Conservation (phyloP, 805 yeast species). For the Kodamaea hsintzibuensis region DNA sequence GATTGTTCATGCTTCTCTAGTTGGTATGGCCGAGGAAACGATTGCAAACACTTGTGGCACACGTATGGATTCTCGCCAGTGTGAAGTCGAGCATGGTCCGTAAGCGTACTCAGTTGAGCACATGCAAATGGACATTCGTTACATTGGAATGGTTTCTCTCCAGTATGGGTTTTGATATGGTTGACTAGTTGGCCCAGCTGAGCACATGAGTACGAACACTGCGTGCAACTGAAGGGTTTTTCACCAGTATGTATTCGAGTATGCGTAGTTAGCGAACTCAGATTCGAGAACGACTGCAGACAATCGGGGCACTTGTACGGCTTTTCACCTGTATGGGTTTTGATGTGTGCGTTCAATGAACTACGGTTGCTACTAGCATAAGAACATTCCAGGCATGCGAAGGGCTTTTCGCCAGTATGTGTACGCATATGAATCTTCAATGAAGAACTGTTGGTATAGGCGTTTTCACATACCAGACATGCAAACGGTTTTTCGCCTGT, state of each 20-base stretch:
- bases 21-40: constrained; percentile 3
- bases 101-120: constrained; percentile 35
- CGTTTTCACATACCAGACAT: constrained; percentile 73
- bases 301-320: constrained; percentile 19
- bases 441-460: neutral
- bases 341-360: constrained; percentile 18
- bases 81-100: neutral
- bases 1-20: neutral
- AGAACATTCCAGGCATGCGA: constrained; percentile 1
- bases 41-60: neutral
- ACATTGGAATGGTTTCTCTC: constrained; percentile 85
- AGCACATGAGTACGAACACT: constrained; percentile 41
- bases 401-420: constrained; percentile 6
- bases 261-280: constrained; percentile 7
- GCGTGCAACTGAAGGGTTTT: neutral
- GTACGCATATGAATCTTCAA: constrained; percentile 5
- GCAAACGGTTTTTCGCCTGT: constrained; percentile 85
- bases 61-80: neutral
- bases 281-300: constrained; percentile 18
- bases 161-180: constrained; percentile 45
- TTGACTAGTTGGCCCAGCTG: constrained; percentile 22
- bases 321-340: constrained; percentile 22
- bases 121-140: constrained; percentile 71
- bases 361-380: constrained; percentile 18
- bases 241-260: constrained; percentile 1